These are phyloP conservation scores for Kwoniella mangroviensis DNA, from an alignment of 768 basidiomycete species.

Conservation along the genomic window DNA sequence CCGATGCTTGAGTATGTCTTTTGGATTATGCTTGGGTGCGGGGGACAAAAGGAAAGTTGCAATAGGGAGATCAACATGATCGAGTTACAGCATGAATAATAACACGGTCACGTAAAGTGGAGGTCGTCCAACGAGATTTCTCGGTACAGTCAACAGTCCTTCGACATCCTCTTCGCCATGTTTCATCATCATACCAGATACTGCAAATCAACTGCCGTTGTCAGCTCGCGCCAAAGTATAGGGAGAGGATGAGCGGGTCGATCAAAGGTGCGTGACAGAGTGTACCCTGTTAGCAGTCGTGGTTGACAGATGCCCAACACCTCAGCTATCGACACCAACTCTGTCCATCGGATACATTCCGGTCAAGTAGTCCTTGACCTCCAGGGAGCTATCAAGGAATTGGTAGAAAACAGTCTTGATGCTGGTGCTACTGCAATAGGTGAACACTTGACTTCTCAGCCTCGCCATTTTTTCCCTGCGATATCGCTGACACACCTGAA, in stretches of 20 bases:
- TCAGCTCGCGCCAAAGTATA: not conserved
- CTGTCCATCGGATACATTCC: constrained; percentile 86
- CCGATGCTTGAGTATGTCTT: no score
- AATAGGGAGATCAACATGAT: not conserved
- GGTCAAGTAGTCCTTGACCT: constrained; percentile 95
- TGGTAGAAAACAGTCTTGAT: constrained; percentile 94
- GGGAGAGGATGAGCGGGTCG: constrained; percentile 15
- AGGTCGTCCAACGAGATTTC: constrained; percentile 13
- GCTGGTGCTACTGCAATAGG: constrained; percentile 87
- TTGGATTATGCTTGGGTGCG: not conserved
- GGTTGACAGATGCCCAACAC: not conserved
- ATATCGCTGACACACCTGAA: not conserved
- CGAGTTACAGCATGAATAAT: not conserved
- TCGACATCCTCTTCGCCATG: not conserved
- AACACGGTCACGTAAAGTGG: constrained; percentile 12
- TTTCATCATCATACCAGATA: not conserved
- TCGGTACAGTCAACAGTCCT: not conserved
- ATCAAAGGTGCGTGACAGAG: constrained; percentile 30
- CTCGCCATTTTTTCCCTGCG: not conserved
- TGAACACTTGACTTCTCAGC: constrained; percentile 45
- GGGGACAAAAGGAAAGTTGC: no score
- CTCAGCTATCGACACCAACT: constrained; percentile 70
- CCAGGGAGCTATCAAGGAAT: constrained; percentile 91
- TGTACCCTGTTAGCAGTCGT: not conserved
- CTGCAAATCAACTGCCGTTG: not conserved